Evolutionary conservation across 2,329 filamentous ascomycete species (phyloP), one percentile per base, ranked within the genome.

Genomic region (Penicillium concentricum): DNA sequence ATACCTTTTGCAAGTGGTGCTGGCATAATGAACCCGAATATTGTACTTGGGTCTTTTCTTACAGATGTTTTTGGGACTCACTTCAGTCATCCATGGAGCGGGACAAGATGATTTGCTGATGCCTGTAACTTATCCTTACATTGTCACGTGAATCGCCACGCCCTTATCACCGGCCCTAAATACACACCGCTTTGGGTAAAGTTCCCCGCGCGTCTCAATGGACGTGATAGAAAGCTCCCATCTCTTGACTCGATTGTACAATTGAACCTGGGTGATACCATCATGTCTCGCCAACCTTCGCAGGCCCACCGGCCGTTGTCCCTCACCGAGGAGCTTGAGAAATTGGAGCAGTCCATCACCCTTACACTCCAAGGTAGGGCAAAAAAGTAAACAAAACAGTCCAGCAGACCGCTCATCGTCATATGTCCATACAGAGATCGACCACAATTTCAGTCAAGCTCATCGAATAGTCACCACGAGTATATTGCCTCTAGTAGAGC

Each of bases 401-500:
- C 39, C 35, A 51, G 51, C 54, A 51, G 7, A 34, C 48, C 53
- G 42, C 61, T 67, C 37, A 67, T 52, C 26, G 10, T 34, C 42
- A 7, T 24, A 16, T 43, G 6, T 45, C 5, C 9, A 37, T 42
- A 24, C 68, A 95, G 94, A 99, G 80, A 99, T 99, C 78, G 94
- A 99, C 74, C 90, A 91, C 76, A 99, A 99, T 77, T 99, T 99
- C 74, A 97, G 91, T 78, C 91, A 91, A 70, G 92, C 94, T 30
- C 94, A 99, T 75, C 88, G 92, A 61, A 97, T 99, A 58, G 93
- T 99, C 38, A 97, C 94, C 0, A 88, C 89, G 1, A 96, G 87
- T 71, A 97, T 99, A 54, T 78, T 99, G 3, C 94, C 94, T 1
- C 84, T 97, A 1, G 92, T 99, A 20, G 93, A 97, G 72, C 89